Evolutionary conservation across 768 basidiomycete genomes (phyloP).

Genomic region (Panaeolus cyanescens): DNA sequence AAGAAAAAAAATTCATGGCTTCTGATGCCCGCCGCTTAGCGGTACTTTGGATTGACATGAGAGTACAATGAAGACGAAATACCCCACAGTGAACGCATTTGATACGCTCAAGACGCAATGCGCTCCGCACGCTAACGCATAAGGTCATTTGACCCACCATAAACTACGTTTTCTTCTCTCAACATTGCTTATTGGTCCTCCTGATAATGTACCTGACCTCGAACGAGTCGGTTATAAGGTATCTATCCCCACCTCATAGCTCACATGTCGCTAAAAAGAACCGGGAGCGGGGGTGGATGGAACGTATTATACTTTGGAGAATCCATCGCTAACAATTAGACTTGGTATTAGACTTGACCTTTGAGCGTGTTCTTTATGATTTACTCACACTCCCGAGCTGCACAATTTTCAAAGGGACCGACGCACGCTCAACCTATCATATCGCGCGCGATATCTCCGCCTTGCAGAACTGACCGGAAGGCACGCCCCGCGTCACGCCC

Average conservation of each 20-base stretch:
- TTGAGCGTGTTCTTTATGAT: not conserved
- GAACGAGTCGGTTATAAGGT: not conserved
- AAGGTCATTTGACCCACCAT: not conserved
- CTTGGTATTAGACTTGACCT: not conserved
- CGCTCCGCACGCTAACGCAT: not conserved
- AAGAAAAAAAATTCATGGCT: not conserved
- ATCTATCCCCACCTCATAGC: not conserved
- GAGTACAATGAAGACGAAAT: not conserved
- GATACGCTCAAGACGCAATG: not conserved
- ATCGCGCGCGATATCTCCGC: not conserved
- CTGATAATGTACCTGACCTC: not conserved
- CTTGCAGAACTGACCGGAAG: not conserved
- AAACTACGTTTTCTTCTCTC: not conserved
- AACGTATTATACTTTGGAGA: not conserved
- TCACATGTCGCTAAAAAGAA: not conserved
- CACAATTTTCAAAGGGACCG: slow-evolving; percentile 1
- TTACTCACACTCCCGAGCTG: slow-evolving; percentile 1
- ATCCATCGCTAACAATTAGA: not conserved
- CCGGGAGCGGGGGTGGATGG: slow-evolving; percentile 1
- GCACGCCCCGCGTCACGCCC: not conserved
- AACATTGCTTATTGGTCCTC: not conserved
- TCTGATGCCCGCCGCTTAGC: not conserved
- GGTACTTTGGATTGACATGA: not conserved
- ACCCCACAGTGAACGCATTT: not conserved
- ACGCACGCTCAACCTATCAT: not conserved